Base-by-base conservation (phyloP, 2,329 filamentous ascomycete species). In the Fusarium sp. region DNA sequence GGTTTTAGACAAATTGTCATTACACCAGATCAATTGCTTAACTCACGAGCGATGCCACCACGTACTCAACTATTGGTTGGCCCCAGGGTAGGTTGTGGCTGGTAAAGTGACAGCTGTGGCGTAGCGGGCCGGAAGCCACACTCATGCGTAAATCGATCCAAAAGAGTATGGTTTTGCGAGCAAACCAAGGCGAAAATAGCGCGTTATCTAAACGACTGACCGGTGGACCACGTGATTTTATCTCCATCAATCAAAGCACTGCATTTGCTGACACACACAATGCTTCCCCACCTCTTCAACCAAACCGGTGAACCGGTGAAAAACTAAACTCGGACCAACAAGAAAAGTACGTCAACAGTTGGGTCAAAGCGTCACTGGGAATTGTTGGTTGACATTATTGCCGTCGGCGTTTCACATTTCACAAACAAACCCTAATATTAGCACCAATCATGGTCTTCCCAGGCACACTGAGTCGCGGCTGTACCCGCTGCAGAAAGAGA, bases 361-460 rank as follows among this genome's bases (percentile, higher is more conserved):
- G 24, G 34, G 34, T 37, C 34, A n/a, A 44, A 44, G 41, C 41
- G 41, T 18, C 6, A 3, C 41, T 13, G 8, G 41, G 10, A 44
- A 16, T 22, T n/a, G 42, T 27, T 20, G 6, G 5, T 14, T 27
- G 29, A 12, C 29, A 12, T 44, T 24, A 44, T 44, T 24, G 13
- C 41, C 34, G 34, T 37, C 18, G 18, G 34, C 34, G 34, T 34
- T 37, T 37, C 9, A 37, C 34, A 37, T 34, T 37, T 37, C 9
- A 37, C 34, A 37, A 16, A 11, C 11, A 9, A 12, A 37, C 34
- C 18, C 34, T 37, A n/a, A 4, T 44, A 37, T 10, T 34, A n/a
- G 10, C 47, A 24, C 41, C 32, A 58, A 30, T 37, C 7, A 69
- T 69, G 66, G 65, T 69, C 8, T 69, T 68, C 46, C 66, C 66